Evolutionary conservation across 768 basidiomycete genomes (phyloP).

Genomic region (Suillus lakei): DNA sequence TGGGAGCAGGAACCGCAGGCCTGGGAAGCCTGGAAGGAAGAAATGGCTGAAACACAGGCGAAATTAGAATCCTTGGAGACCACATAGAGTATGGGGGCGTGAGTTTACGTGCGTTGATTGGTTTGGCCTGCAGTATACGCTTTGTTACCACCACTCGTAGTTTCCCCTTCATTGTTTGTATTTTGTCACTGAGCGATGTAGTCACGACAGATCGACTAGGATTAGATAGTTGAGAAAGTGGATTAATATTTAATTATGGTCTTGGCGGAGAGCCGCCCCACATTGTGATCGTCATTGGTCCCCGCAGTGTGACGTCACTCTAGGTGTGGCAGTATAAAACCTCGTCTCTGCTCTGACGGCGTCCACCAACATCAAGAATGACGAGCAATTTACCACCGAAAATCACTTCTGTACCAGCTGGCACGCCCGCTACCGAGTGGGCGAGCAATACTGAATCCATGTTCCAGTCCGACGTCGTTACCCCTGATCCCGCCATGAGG

Average conservation of each 20-base stretch:
- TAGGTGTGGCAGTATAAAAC: conserved; percentile 1
- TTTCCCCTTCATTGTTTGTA: not conserved
- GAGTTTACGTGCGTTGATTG: not conserved
- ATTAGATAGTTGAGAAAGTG: not conserved
- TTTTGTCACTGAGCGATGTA: not conserved
- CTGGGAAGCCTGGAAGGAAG: conserved; percentile 50
- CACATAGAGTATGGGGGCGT: not conserved
- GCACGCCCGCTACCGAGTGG: conserved; percentile 23
- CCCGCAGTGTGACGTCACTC: conserved; percentile 3
- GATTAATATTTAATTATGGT: not conserved
- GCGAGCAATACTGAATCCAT: conserved; percentile 19
- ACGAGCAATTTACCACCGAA: conserved; percentile 16
- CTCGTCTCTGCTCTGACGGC: not conserved
- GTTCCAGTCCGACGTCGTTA: conserved; percentile 14
- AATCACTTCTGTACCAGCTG: conserved; percentile 22
- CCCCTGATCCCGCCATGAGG: conserved; percentile 12
- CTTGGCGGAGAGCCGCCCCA: not conserved
- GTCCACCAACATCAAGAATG: not conserved
- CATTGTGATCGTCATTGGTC: not conserved
- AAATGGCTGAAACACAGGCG: conserved; percentile 42
- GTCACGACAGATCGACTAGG: too few species aligned
- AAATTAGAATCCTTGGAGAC: conserved; percentile 29
- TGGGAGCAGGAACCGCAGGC: conserved; percentile 39
- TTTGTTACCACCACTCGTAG: not conserved
- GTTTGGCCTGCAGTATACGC: not conserved